phyloP scores from a whole-genome alignment of 768 basidiomycete species.

The Sporobolomyces roseus region DNA sequence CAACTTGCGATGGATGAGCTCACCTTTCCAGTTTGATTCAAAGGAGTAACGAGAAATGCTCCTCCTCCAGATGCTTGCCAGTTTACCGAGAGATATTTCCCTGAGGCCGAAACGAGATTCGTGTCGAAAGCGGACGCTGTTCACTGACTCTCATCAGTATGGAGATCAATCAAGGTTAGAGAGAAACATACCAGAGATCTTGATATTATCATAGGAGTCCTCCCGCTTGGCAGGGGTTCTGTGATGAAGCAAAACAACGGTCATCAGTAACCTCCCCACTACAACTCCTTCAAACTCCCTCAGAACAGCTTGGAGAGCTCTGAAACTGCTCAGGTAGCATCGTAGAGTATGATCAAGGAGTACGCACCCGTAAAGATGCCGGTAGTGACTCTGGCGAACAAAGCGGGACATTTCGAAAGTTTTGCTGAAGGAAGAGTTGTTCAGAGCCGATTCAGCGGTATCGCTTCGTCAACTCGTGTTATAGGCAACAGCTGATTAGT shows the following conservation, averaged over 20 bases:
- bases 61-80: slow-evolving; percentile 84
- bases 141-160: no score
- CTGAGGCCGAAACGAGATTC: slow-evolving; percentile 80
- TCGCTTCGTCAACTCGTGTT: no score
- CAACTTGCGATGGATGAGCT: slow-evolving; percentile 41
- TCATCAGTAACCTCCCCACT: no score
- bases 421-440: background rate
- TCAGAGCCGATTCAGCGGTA: no score
- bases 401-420: slow-evolving; percentile 4
- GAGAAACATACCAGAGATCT: no score
- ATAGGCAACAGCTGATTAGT: no score
- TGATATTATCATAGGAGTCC: slow-evolving; percentile 39
- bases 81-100: slow-evolving; percentile 84
- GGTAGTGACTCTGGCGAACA: slow-evolving; percentile 16
- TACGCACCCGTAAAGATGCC: slow-evolving; percentile 17
- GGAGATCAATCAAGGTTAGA: no score
- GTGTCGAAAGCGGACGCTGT: slow-evolving; percentile 74
- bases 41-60: slow-evolving; percentile 88
- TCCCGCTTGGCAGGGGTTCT: slow-evolving; percentile 31
- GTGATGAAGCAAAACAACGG: no score
- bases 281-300: no score
- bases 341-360: no score
- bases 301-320: no score
- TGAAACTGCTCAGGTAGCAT: no score
- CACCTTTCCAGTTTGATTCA: slow-evolving; percentile 58